These are phyloP conservation scores for Chionographis japonica DNA, from an alignment of 106 monocot species.

Conservation along the genomic window DNA sequence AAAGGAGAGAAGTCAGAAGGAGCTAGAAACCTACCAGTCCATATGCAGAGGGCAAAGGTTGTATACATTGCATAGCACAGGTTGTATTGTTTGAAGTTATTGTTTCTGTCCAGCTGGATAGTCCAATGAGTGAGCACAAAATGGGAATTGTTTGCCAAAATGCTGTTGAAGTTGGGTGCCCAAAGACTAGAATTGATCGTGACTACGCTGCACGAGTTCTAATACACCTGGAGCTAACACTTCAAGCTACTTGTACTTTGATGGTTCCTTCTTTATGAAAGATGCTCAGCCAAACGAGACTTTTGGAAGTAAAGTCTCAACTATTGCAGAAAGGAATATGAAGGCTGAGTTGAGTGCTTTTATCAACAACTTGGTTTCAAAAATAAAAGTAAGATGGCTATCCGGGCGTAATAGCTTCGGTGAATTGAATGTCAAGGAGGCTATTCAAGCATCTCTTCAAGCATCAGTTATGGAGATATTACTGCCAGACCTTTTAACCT, in stretches of 20 bases:
- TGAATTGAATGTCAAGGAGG: slow-evolving; percentile 93
- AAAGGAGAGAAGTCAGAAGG: too few relatives aligned
- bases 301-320: slow-evolving; percentile 17
- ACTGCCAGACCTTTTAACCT: slow-evolving; percentile 88
- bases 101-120: slow-evolving; percentile 58
- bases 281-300: slow-evolving; percentile 28
- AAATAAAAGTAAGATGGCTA: slow-evolving; percentile 90
- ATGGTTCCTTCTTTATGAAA: slow-evolving; percentile 67
- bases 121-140: slow-evolving; percentile 5
- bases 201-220: slow-evolving; percentile 89
- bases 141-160: slow-evolving; percentile 1
- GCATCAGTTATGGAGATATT: slow-evolving; percentile 83
- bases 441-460: slow-evolving; percentile 79
- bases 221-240: slow-evolving; percentile 85
- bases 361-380: slow-evolving; percentile 68
- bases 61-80: too few relatives aligned
- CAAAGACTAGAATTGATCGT: slow-evolving; percentile 79
- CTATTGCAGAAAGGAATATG: slow-evolving; percentile 37
- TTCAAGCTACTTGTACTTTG: slow-evolving; percentile 84
- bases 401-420: slow-evolving; percentile 90
- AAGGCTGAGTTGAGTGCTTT: slow-evolving; percentile 88
- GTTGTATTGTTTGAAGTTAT: slow-evolving; percentile 85
- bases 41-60: too few relatives aligned
- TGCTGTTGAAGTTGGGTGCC: slow-evolving; percentile 30
- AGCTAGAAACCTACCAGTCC: too few relatives aligned